phyloP scores from a whole-genome alignment of 306 rosid species.

The Hylodesmum podocarpum region DNA sequence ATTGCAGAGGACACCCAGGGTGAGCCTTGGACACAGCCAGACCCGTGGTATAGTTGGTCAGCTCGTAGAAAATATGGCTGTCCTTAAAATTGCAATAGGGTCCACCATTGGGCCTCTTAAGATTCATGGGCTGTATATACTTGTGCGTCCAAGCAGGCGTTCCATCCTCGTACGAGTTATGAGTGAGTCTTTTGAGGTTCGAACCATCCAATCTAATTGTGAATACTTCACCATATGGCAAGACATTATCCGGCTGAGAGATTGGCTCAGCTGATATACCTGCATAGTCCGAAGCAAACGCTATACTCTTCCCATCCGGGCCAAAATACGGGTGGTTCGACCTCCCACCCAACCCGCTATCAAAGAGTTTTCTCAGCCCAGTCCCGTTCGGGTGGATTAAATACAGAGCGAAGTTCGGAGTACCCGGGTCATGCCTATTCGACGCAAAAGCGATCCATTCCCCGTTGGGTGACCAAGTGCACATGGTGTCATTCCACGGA shows the following conservation, averaged over 20 bases:
- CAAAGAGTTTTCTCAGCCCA: slow-evolving; percentile 61
- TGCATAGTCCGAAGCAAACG: slow-evolving; percentile 69
- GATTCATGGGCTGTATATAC: slow-evolving; percentile 47
- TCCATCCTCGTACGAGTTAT: slow-evolving; percentile 83
- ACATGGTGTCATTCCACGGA: slow-evolving; percentile 83
- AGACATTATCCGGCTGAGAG: slow-evolving; percentile 74
- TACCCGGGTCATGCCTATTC: slow-evolving; percentile 62
- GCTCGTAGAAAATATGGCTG: slow-evolving; percentile 60
- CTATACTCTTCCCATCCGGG: slow-evolving; percentile 64
- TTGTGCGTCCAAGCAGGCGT: slow-evolving; percentile 70
- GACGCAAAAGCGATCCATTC: slow-evolving; percentile 85
- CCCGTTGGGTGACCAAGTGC: slow-evolving; percentile 83
- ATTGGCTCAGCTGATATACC: slow-evolving; percentile 91
- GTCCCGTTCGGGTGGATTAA: slow-evolving; percentile 78
- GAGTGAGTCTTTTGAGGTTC: slow-evolving; percentile 59
- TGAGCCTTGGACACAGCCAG: slow-evolving; percentile 4
- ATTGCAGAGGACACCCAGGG: too few species aligned
- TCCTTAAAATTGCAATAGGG: slow-evolving; percentile 64
- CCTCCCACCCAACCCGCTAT: slow-evolving; percentile 72
- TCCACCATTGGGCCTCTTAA: slow-evolving; percentile 44
- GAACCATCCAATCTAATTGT: slow-evolving; percentile 71
- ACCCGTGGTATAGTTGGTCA: slow-evolving; percentile 19
- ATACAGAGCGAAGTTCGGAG: slow-evolving; percentile 62
- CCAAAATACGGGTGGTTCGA: slow-evolving; percentile 77
- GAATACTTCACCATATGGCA: slow-evolving; percentile 84